Evolutionary conservation across 1,284 basidiomycete genomes (phyloP).

Genomic region (Puccinia novopanici): DNA sequence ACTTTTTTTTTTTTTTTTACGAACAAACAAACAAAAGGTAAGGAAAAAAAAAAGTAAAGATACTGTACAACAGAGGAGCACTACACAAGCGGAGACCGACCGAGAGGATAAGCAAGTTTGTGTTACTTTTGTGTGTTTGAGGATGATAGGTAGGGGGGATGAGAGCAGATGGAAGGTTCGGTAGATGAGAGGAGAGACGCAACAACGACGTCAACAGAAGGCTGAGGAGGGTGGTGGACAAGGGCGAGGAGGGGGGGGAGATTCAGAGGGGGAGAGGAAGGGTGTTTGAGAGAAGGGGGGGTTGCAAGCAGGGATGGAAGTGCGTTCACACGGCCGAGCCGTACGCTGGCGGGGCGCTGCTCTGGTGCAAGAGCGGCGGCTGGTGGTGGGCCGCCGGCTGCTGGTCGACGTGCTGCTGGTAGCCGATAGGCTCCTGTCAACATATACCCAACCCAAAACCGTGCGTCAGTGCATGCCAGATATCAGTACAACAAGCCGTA

Average conservation of each 20-base stretch:
- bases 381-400: not conserved
- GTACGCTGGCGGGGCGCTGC: slow-evolving; percentile 34
- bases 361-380: not conserved
- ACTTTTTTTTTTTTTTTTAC: too few species aligned
- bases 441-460: not conserved
- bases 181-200: not conserved
- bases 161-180: not conserved
- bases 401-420: too few species aligned
- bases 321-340: slow-evolving; percentile 36
- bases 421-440: slow-evolving; percentile 41
- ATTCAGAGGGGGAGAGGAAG: not conserved
- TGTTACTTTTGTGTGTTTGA: not conserved
- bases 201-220: not conserved
- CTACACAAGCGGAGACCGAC: too few species aligned
- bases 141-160: not conserved
- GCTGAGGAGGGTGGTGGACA: not conserved
- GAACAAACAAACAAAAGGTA: too few species aligned
- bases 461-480: too few species aligned
- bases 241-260: not conserved
- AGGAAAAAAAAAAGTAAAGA: not conserved
- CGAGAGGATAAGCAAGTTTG: not conserved
- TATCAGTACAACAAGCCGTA: not conserved
- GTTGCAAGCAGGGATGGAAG: too few species aligned
- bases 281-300: not conserved
- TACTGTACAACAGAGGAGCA: too few species aligned